A percentile compares a stretch with the other conserved stretches of the same genome.
phyloP scores from a whole-genome alignment of 1,284 basidiomycete species.

The Irpex rosettiformis region DNA sequence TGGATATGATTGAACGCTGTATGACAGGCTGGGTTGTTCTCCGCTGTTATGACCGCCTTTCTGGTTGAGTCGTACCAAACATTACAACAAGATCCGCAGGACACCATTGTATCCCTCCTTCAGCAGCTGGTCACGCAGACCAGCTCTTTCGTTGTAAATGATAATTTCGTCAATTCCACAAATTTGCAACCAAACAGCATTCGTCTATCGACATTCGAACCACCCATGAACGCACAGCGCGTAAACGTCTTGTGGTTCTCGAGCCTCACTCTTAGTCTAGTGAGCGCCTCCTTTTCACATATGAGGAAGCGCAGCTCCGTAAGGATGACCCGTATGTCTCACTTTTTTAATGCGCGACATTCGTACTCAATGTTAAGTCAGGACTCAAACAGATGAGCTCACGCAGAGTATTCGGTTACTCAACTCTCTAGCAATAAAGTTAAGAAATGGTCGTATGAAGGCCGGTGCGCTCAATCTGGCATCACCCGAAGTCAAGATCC shows the following conservation, averaged over 20 bases:
- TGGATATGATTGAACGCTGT: neutral
- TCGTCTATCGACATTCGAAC: neutral
- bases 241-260: neutral
- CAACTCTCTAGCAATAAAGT: constrained; percentile 83
- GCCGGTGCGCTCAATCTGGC: constrained; percentile 96
- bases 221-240: neutral
- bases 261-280: neutral
- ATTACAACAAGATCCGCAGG: neutral
- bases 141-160: constrained; percentile 27
- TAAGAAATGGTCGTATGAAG: constrained; percentile 85
- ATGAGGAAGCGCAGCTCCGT: constrained; percentile 92
- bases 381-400: constrained; percentile 78
- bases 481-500: constrained; percentile 96
- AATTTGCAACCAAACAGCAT: neutral
- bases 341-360: constrained; percentile 1
- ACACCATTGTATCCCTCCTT: neutral
- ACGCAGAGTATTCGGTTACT: constrained; percentile 88
- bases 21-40: constrained; percentile 7
- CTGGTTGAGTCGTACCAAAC: neutral
- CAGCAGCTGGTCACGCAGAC: neutral
- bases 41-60: constrained; percentile 3
- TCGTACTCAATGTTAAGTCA: constrained; percentile 28
- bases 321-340: constrained; percentile 38
- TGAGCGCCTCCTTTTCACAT: constrained; percentile 63
- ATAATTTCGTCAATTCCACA: constrained; percentile 2